These are phyloP conservation scores for Domatiomyces catenatus DNA, from an alignment of 2,329 filamentous ascomycete species.

Conservation along the genomic window DNA sequence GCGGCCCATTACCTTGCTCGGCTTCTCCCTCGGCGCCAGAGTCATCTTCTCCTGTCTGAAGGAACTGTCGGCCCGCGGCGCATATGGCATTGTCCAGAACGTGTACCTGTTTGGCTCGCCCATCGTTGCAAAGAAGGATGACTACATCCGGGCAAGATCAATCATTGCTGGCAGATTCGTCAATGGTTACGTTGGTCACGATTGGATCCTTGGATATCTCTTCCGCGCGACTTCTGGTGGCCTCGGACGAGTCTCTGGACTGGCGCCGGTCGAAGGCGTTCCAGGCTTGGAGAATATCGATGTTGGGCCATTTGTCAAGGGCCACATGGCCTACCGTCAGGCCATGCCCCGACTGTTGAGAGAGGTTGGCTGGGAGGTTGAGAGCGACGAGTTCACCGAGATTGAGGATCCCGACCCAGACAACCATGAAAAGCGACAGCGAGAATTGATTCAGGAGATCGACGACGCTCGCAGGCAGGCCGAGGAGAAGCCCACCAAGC, in stretches of 20 bases:
- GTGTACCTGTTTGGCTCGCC: slow-evolving; percentile 91
- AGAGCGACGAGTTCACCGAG: slow-evolving; percentile 86
- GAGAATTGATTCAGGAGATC: slow-evolving; percentile 90
- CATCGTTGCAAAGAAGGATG: slow-evolving; percentile 78
- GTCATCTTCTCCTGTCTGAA: slow-evolving; percentile 85
- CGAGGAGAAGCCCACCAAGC: slow-evolving; percentile 52
- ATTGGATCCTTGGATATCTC: slow-evolving; percentile 93
- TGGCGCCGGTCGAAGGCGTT: slow-evolving; percentile 60
- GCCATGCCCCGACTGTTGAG: slow-evolving; percentile 80
- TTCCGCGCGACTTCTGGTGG: slow-evolving; percentile 90
- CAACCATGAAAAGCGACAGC: slow-evolving; percentile 70
- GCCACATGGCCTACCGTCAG: slow-evolving; percentile 91
- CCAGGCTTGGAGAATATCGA: slow-evolving; percentile 78
- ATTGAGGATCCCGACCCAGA: slow-evolving; percentile 97
- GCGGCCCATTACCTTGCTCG: slow-evolving; percentile 79
- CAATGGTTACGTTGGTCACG: slow-evolving; percentile 84
- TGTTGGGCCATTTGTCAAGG: slow-evolving; percentile 68
- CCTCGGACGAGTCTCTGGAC: slow-evolving; percentile 72
- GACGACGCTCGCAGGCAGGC: slow-evolving; percentile 82
- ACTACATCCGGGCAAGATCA: slow-evolving; percentile 65
- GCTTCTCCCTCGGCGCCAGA: slow-evolving; percentile 81
- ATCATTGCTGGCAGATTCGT: slow-evolving; percentile 85
- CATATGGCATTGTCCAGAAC: slow-evolving; percentile 78
- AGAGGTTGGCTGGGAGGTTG: slow-evolving; percentile 78
- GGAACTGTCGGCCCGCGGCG: slow-evolving; percentile 71